These are phyloP conservation scores for Bacidia gigantensis DNA, from an alignment of 495 filamentous ascomycete genomes.

Conservation along the genomic window DNA sequence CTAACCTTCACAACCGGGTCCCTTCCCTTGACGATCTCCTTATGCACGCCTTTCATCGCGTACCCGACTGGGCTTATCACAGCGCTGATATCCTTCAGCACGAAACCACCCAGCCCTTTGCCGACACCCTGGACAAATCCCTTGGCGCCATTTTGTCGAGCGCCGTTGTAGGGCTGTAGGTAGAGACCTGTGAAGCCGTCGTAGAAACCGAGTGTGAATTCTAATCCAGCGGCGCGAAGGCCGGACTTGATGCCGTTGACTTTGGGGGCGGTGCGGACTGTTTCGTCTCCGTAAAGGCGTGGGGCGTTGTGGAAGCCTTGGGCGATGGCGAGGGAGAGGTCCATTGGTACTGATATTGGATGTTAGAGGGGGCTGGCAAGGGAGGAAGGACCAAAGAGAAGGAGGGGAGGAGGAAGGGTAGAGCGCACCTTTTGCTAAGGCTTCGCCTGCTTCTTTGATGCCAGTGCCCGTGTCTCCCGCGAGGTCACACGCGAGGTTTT, in stretches of 20 bases:
- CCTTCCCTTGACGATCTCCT: slow-evolving; percentile 27
- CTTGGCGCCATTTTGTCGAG: slow-evolving; percentile 40
- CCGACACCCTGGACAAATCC: slow-evolving; percentile 56
- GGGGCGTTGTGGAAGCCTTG: slow-evolving; percentile 81
- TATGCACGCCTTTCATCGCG: slow-evolving; percentile 47
- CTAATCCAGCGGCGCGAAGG: slow-evolving; percentile 45
- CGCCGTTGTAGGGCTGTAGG: slow-evolving; percentile 49
- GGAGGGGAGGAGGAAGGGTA: slow-evolving; percentile 8
- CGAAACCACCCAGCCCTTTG: slow-evolving; percentile 60
- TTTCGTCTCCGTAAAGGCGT: slow-evolving; percentile 51
- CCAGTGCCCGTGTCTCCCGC: slow-evolving; percentile 33
- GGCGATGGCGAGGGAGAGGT: slow-evolving; percentile 56
- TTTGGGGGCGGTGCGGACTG: slow-evolving; percentile 35
- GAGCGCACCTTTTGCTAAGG: slow-evolving; percentile 32
- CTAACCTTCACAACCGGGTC: slow-evolving; percentile 36
- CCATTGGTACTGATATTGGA: slow-evolving; percentile 31
- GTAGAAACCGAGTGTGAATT: slow-evolving; percentile 59
- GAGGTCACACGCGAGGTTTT: slow-evolving; percentile 22
- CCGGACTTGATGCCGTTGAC: slow-evolving; percentile 58
- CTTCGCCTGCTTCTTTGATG: slow-evolving; percentile 31
- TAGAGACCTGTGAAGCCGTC: slow-evolving; percentile 63
- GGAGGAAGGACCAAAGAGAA: neutral
- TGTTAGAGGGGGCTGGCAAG: neutral
- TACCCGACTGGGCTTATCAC: slow-evolving; percentile 50
- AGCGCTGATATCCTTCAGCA: slow-evolving; percentile 55